phyloP scores from a whole-genome alignment of 768 basidiomycete species.

The Dictyophora rubrovolvata region DNA sequence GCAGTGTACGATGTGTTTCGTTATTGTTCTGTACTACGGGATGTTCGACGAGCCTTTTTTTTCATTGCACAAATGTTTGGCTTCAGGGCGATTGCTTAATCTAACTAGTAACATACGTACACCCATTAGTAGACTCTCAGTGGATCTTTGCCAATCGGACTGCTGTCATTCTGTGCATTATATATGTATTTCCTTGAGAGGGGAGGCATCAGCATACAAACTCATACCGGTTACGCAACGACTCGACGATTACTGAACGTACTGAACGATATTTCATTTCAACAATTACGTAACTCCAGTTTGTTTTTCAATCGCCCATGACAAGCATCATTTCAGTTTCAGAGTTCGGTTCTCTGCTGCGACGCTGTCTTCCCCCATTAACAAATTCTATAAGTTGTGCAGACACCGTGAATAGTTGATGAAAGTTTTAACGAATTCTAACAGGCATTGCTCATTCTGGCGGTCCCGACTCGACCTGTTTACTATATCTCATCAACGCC shows the following conservation, averaged over 20 bases:
- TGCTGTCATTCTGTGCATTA: not conserved
- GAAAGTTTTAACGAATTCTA: not conserved
- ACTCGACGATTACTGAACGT: too few species aligned
- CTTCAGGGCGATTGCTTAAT: not conserved
- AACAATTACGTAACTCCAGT: not conserved
- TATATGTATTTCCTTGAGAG: too few species aligned
- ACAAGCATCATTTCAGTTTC: slow-evolving; percentile 28
- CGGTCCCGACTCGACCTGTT: slow-evolving; percentile 73
- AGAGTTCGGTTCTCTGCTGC: slow-evolving; percentile 43
- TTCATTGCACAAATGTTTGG: not conserved
- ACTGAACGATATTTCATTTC: too few species aligned
- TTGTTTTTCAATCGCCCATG: not conserved
- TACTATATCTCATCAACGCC: slow-evolving; percentile 55
- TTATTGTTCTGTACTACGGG: not conserved
- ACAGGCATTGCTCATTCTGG: slow-evolving; percentile 72
- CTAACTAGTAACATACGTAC: not conserved
- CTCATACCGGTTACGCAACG: too few species aligned
- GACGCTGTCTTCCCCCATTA: slow-evolving; percentile 34
- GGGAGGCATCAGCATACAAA: too few species aligned
- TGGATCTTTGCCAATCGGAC: not conserved
- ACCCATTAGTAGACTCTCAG: not conserved
- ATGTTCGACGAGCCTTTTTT: not conserved
- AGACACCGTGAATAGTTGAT: not conserved
- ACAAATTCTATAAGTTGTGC: not conserved
- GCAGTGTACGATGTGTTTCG: not conserved